phyloP scores from a whole-genome alignment of 345 rosid genomes.

The sweet orange (Citrus sinensis) region DNA sequence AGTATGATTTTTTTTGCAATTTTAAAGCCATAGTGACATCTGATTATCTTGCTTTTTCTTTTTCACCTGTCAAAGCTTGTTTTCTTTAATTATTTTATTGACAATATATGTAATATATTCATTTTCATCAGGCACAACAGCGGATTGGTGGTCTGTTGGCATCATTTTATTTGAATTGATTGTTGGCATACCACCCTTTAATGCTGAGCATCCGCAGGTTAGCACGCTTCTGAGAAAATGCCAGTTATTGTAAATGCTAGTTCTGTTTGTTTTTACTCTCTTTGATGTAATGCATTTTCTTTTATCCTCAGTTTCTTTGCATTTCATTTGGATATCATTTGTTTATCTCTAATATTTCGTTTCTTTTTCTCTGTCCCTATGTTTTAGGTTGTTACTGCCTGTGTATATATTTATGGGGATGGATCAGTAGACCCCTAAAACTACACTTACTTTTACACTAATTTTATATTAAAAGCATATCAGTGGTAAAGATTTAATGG shows the following conservation, averaged over 20 bases:
- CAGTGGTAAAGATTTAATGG: too few relatives aligned
- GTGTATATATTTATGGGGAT: too few relatives aligned
- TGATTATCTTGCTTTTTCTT: neutral
- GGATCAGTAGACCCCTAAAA: too few relatives aligned
- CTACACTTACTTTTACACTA: too few relatives aligned
- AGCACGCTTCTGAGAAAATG: neutral
- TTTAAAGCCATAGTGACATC: neutral
- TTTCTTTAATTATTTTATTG: conserved; percentile 8
- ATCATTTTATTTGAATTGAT: conserved; percentile 87
- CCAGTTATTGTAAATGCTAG: conserved; percentile 8
- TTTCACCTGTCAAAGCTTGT: neutral
- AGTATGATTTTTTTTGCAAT: neutral
- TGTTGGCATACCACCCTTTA: conserved; percentile 98
- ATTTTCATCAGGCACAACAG: conserved; percentile 74
- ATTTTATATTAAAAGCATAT: too few relatives aligned
- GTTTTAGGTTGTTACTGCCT: neutral
- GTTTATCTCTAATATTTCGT: neutral
- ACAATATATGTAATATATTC: conserved; percentile 11
- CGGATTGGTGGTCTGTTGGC: conserved; percentile 99
- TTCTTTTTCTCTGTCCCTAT: neutral
- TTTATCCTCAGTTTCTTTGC: neutral
- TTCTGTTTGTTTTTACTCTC: neutral
- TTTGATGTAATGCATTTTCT: neutral
- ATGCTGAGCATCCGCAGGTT: conserved; percentile 95
- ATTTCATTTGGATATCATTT: neutral